These are phyloP conservation scores for Geosmithia putterillii DNA, from an alignment of 2,329 filamentous ascomycete genomes.

Conservation along the genomic window DNA sequence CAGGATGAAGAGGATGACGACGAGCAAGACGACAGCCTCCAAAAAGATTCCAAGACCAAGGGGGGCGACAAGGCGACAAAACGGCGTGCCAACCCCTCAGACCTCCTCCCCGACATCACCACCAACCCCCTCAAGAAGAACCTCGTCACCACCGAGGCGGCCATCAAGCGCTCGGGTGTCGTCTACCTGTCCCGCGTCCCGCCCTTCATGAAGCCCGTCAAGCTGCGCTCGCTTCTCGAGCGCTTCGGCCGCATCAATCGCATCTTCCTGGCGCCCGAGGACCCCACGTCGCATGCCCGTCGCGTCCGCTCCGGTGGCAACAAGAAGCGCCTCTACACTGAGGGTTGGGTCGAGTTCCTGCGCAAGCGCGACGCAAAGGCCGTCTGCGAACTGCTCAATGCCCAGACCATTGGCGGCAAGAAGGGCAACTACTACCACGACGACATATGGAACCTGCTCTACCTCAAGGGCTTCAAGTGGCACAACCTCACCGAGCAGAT, in stretches of 20 bases:
- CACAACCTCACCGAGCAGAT: conserved; percentile 64
- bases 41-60: conserved; percentile 10
- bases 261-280: conserved; percentile 69
- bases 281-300: conserved; percentile 50
- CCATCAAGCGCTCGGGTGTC: conserved; percentile 63
- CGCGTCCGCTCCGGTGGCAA: conserved; percentile 66
- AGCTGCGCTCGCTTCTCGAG: conserved; percentile 61
- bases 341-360: conserved; percentile 79
- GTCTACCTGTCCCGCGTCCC: conserved; percentile 76
- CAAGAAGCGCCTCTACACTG: conserved; percentile 69
- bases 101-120: conserved; percentile 31
- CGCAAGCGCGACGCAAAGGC: conserved; percentile 65
- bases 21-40: conserved; percentile 7
- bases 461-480: conserved; percentile 80
- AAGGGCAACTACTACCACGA: conserved; percentile 76
- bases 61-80: conserved; percentile 9
- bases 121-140: conserved; percentile 47
- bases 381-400: conserved; percentile 66
- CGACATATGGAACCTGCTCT: conserved; percentile 76
- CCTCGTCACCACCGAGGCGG: conserved; percentile 49
- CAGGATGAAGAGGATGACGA: conserved; percentile 9
- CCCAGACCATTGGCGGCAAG: conserved; percentile 68
- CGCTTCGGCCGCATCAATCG: conserved; percentile 67
- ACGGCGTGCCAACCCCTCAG: neutral
- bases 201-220: conserved; percentile 77